A percentile compares a stretch with the other conserved stretches of the same genome.
These are phyloP conservation scores for Beauveria medogensis DNA, from an alignment of 2,329 filamentous ascomycete genomes.

Conservation along the genomic window DNA sequence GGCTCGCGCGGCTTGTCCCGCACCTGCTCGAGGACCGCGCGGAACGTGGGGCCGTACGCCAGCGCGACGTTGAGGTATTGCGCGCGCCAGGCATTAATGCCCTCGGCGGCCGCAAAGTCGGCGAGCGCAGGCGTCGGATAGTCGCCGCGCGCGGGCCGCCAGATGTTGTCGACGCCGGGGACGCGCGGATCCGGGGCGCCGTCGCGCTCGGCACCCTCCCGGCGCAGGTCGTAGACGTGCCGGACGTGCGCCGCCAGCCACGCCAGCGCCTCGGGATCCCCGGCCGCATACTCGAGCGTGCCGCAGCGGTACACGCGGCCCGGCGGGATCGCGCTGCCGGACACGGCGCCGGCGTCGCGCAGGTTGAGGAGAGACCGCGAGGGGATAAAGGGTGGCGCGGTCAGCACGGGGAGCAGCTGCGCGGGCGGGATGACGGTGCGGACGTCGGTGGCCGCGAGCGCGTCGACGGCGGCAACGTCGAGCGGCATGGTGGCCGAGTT, in stretches of 20 bases:
- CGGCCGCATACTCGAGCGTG: slow-evolving; percentile 26
- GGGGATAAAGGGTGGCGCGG: slow-evolving; percentile 37
- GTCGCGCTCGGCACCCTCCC: slow-evolving; percentile 32
- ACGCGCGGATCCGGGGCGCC: slow-evolving; percentile 35
- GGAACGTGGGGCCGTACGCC: slow-evolving; percentile 34
- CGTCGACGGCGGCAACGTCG: slow-evolving; percentile 21
- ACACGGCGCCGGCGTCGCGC: slow-evolving; percentile 41
- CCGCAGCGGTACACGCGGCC: slow-evolving; percentile 40
- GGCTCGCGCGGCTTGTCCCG: slow-evolving; percentile 36
- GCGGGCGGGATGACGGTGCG: slow-evolving; percentile 28
- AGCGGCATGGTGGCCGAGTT: slow-evolving; percentile 15
- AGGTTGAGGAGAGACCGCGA: slow-evolving; percentile 42
- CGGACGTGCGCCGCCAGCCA: slow-evolving; percentile 31
- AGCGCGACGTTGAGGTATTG: slow-evolving; percentile 41
- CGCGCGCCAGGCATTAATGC: slow-evolving; percentile 33
- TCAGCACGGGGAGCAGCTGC: slow-evolving; percentile 28
- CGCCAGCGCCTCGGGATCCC: slow-evolving; percentile 24
- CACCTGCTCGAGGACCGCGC: slow-evolving; percentile 38
- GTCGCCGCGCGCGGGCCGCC: slow-evolving; percentile 27
- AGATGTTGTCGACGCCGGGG: slow-evolving; percentile 38
- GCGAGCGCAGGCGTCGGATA: slow-evolving; percentile 30
- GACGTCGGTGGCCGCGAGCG: slow-evolving; percentile 35
- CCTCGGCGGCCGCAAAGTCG: slow-evolving; percentile 37
- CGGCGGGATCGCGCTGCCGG: slow-evolving; percentile 31
- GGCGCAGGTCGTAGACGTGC: slow-evolving; percentile 45